A percentile compares a stretch with the other conserved stretches of the same genome.
Evolutionary conservation across 164 flowering plant species (phyloP).

Genomic region (Stephania japonica): DNA sequence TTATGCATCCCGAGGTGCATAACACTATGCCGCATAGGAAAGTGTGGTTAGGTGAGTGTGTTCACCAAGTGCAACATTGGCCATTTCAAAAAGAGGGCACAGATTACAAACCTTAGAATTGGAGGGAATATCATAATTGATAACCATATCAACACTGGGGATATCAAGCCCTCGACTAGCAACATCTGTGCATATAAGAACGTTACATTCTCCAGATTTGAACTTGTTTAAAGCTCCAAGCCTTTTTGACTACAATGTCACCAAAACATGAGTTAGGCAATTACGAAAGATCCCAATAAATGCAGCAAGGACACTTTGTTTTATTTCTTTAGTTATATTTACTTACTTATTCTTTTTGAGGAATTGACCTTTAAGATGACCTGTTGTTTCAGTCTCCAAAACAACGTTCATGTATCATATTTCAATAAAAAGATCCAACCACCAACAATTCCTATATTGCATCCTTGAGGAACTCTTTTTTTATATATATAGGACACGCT

Average conservation of each 20-base stretch:
- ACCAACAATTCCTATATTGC: neutral
- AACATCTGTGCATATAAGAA: constrained; percentile 89
- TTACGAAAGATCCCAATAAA: neutral
- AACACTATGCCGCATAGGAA: too few relatives aligned
- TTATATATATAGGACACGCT: too few relatives aligned
- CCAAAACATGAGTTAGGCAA: neutral
- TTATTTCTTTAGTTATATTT: too few relatives aligned
- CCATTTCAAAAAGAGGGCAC: too few relatives aligned
- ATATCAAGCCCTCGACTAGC: constrained; percentile 98
- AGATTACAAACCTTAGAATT: constrained; percentile 64
- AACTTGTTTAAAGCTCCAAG: constrained; percentile 84
- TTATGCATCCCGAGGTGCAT: too few relatives aligned
- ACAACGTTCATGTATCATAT: neutral
- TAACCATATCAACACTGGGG: constrained; percentile 89
- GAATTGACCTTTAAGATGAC: neutral
- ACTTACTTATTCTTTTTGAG: neutral
- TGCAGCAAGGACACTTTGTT: neutral
- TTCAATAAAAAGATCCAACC: neutral
- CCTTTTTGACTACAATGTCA: constrained; percentile 57
- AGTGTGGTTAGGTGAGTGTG: too few relatives aligned
- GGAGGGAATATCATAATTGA: constrained; percentile 83
- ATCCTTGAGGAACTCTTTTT: neutral
- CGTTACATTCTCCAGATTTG: constrained; percentile 84
- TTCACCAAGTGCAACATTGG: too few relatives aligned
- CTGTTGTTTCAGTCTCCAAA: neutral